Base-by-base conservation (phyloP, 768 basidiomycete species). In the Auriscalpium orientale region DNA sequence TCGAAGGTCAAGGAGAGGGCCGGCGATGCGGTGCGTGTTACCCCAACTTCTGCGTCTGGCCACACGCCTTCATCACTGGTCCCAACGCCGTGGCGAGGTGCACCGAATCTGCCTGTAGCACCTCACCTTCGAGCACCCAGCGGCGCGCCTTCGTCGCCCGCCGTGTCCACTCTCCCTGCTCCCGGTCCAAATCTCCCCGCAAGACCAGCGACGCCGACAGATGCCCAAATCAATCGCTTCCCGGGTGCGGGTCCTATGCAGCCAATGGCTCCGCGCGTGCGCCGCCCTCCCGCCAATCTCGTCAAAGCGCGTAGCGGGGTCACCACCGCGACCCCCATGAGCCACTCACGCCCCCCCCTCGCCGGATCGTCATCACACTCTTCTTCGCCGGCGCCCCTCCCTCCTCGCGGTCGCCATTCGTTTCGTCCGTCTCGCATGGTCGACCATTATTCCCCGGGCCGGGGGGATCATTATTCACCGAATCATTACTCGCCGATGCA, bases 1-100 rank as follows among this genome's bases (percentile, higher is more conserved):
- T 61, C 73, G 68, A 76, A 77, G 59, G 74, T 70, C 67, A 80
- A 78, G 65, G 73, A 77, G 61, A 71, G 71, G 51, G 66, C 67
- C 28, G 35, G 36, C 8, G 13, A 34, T 11, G 21, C 11, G 18
- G 46, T 40, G 46, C 61, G 59, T 37, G 10, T 51, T 12, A 46
- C 59, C 5, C 51, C 61, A 16, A 43, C 53, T 38, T 54, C 56
- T 3, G 18, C 59, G 11, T 54, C 50, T 33, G 59, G 58, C 20
- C 58, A 48, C 11, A 40, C 53, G 22, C 53, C 47, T 1, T 13
- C 56, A 18, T 53, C 46, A 8, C 49, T 56, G 9, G 49, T 48
- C 37, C 45, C 56, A 8, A 55, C 48, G 22, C 45, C 55, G 21
- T 55, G 61, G 56, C 74, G 12, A 70, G 72, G 2, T 68, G 18